Base-by-base conservation (phyloP, 345 rosid genomes). In the Clausena lansium region DNA sequence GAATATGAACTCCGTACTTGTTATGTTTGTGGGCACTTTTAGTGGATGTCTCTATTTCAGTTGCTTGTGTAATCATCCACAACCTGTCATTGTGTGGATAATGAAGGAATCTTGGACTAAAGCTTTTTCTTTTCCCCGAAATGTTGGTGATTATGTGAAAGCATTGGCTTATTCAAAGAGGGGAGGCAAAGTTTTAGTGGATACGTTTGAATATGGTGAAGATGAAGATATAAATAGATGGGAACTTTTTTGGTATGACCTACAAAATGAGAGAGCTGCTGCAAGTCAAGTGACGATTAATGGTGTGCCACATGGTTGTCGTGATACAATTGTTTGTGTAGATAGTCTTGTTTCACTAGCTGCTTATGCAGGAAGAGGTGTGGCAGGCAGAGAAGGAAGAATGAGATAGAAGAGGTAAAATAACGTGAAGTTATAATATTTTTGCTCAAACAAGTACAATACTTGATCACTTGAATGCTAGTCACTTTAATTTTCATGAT, bases 1-100 rank as follows among this genome's bases (percentile, higher is more conserved):
- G 17, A 0, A 45, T 3, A 13, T 0, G 3, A 45, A 45, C 0
- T 0, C 0, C 0, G 50, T 11, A 1, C 50, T 45, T 27, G 28
- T 60, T 60, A 25, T 25, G 6, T 10, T 13, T 15, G 33, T 20
- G 7, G 19, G 30, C 19, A 30, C 6, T 28, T 63, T 63, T 4
- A 17, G 67, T 4, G 39, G 67, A 32, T 32, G 24, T 17, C 39
- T 32, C 4, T 30, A 20, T 32, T 30, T 15, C 7, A 9, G 32
- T 17, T 30, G 39, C 39, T 4, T 25, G 32, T 32, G 33, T 32
- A 19, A 63, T 63, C 0, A 32, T 32, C 35, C n/a, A 7, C 38
- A 2, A 15, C 19, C 39, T 60, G 14, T 9, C 17, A 11, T 14
- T 30, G 6, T 63, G 6, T 63, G 39, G 36, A 39, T 63, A 4